phyloP scores from a whole-genome alignment of 1,284 basidiomycete genomes.

The Coniferiporia weirii region DNA sequence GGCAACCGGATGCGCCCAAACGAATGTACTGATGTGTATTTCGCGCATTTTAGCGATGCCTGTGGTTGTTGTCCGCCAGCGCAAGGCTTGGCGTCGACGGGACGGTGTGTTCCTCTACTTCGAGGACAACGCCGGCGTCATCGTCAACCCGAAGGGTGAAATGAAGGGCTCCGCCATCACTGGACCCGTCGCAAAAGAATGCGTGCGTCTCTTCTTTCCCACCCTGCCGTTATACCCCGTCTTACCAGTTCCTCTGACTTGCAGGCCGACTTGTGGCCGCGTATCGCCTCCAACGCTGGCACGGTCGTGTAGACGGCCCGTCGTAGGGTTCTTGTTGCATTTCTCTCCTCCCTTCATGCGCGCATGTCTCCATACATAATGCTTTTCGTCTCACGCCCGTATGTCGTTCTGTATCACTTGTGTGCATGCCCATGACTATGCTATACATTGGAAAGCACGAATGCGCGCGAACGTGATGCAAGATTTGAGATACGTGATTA shows the following conservation, averaged over 20 bases:
- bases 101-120: conserved; percentile 99
- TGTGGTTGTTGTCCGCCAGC: conserved; percentile 94
- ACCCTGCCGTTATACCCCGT: conserved; percentile 9
- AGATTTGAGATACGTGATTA: too few species aligned
- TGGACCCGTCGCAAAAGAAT: conserved; percentile 96
- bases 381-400: background rate
- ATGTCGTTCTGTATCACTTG: conserved; percentile 4
- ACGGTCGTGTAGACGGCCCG: conserved; percentile 76
- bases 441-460: conserved; percentile 2
- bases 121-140: conserved; percentile 97
- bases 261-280: conserved; percentile 97
- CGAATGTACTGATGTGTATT: conserved; percentile 5
- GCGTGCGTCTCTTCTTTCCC: conserved; percentile 49
- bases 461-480: background rate
- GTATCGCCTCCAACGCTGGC: conserved; percentile 98
- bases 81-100: conserved; percentile 96
- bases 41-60: conserved; percentile 74
- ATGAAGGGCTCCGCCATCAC: conserved; percentile 99
- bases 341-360: conserved; percentile 13
- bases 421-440: conserved; percentile 12
- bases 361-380: conserved; percentile 5
- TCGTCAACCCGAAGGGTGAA: conserved; percentile 99
- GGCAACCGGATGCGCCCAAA: conserved; percentile 4
- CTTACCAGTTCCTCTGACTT: conserved; percentile 23
- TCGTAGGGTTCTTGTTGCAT: conserved; percentile 17